These are phyloP conservation scores for Colletotrichum zoysiae DNA, from an alignment of 2,329 filamentous ascomycete species.

Conservation along the genomic window DNA sequence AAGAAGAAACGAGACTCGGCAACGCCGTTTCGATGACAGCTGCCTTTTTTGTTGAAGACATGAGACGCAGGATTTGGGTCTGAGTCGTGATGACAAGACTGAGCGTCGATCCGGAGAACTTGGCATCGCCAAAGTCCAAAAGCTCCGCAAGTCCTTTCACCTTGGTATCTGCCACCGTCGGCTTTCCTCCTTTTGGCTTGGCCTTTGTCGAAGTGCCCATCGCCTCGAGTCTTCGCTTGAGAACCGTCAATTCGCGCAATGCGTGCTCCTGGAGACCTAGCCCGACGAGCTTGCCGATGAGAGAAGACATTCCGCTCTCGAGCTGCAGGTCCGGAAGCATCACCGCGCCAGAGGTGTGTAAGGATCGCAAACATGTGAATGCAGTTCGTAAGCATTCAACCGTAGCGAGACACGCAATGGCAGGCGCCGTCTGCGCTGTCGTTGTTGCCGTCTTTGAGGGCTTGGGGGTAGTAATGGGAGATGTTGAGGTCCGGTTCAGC, in stretches of 20 bases:
- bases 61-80: slow-evolving; percentile 72
- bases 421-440: slow-evolving; percentile 43
- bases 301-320: slow-evolving; percentile 78
- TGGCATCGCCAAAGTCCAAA: slow-evolving; percentile 68
- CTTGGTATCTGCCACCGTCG: slow-evolving; percentile 21
- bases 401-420: slow-evolving; percentile 64
- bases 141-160: slow-evolving; percentile 68
- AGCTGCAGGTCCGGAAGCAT: slow-evolving; percentile 74
- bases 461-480: slow-evolving; percentile 57
- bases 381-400: slow-evolving; percentile 78
- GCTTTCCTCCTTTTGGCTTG: slow-evolving; percentile 19
- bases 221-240: slow-evolving; percentile 73
- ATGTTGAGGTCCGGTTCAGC: slow-evolving; percentile 71
- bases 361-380: slow-evolving; percentile 72
- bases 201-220: slow-evolving; percentile 14
- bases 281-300: slow-evolving; percentile 74
- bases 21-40: slow-evolving; percentile 69
- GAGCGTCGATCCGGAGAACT: slow-evolving; percentile 59
- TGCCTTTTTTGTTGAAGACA: slow-evolving; percentile 71
- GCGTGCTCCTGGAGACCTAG: slow-evolving; percentile 77
- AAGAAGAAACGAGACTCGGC: slow-evolving; percentile 65
- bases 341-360: slow-evolving; percentile 66
- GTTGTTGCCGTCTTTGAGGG: slow-evolving; percentile 46
- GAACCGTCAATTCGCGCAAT: slow-evolving; percentile 73
- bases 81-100: slow-evolving; percentile 73